Base-by-base conservation (phyloP, 768 basidiomycete species). In the Leucogyrophana mollusca region DNA sequence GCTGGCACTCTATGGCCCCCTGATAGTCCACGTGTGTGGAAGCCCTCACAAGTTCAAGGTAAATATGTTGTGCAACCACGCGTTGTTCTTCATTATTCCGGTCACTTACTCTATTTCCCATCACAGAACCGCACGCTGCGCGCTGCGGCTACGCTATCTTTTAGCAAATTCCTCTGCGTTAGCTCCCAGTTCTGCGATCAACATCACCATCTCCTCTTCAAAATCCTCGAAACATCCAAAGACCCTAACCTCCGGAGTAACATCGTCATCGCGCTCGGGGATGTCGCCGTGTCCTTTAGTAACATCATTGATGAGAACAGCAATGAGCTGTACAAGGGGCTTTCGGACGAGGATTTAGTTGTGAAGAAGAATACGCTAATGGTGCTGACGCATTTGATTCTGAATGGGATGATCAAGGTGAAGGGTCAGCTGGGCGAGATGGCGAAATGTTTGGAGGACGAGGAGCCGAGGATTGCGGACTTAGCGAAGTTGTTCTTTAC, bases 321-420 rank as follows among this genome's bases (percentile, higher is more conserved):
- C 69, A 88, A 93, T 56, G 89, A 94, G 56, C 74, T 99, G 2
- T 99, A 98, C 73, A 88, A 87, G 59, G 95, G 95, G 2, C 79
- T 98, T 27, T 87, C 90, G 9, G 96, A 99, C 64, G 72, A 71
- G 33, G 81, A 95, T 56, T 68, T 91, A 9, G 80, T 87, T 33
- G 95, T 99, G 53, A 99, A 98, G 82, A 98, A 98, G 77, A 98
- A 98, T 69, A 96, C 95, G 27, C 78, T 99, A 36, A 98, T 98
- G 95, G 96, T 98, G 23, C 75, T 98, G 46, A 95, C 94, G 9
- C 93, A 97, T 64, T 70, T 99, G 50, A 98, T 98, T 60, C 70
- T 99, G 51, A 97, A 97, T 57, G 95, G 95, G 2, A 97, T 98
- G 96, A 90, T 99, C 77, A 99, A 98, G 68, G 94, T 98, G 56